Conservation (phyloP, 129 eudicot species). For the Gnaphalium uliginosum region DNA sequence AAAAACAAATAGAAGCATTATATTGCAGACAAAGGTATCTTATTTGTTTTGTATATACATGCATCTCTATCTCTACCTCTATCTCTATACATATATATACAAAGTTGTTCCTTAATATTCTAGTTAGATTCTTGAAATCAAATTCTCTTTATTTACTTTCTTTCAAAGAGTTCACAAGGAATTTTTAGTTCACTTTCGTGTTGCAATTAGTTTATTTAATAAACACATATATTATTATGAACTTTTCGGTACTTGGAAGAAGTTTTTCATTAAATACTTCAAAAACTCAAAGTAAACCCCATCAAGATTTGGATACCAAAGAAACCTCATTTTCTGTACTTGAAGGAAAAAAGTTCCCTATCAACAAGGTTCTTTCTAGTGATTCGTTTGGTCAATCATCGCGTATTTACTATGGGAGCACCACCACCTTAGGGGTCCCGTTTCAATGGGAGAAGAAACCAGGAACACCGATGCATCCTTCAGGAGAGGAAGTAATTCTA, state of each 20-base stretch:
- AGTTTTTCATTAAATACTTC: conserved; percentile 32
- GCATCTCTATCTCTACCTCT: too few relatives aligned
- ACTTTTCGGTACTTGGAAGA: conserved; percentile 11
- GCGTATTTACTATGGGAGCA: conserved; percentile 41
- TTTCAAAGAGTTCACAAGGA: not conserved
- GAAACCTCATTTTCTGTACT: conserved; percentile 36
- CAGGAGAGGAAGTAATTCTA: conserved; percentile 39
- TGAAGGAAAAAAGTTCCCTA: conserved; percentile 36
- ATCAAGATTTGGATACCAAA: conserved; percentile 26
- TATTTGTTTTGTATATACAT: conserved; percentile 26
- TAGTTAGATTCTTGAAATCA: conserved; percentile 6
- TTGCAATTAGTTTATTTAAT: not conserved
- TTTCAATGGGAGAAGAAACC: conserved; percentile 83
- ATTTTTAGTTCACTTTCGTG: not conserved
- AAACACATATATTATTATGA: conserved; percentile 15
- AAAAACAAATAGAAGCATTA: conserved; percentile 29
- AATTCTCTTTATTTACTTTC: not conserved
- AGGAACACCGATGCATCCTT: conserved; percentile 58
- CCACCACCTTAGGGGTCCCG: conserved; percentile 55
- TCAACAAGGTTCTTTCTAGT: conserved; percentile 50
- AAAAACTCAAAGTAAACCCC: conserved; percentile 25
- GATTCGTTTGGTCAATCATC: conserved; percentile 59
- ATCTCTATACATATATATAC: not conserved
- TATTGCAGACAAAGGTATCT: conserved; percentile 17
- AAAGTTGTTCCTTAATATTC: not conserved